phyloP scores from a whole-genome alignment of 257 asterid species.

The Fraxinus excelsior region DNA sequence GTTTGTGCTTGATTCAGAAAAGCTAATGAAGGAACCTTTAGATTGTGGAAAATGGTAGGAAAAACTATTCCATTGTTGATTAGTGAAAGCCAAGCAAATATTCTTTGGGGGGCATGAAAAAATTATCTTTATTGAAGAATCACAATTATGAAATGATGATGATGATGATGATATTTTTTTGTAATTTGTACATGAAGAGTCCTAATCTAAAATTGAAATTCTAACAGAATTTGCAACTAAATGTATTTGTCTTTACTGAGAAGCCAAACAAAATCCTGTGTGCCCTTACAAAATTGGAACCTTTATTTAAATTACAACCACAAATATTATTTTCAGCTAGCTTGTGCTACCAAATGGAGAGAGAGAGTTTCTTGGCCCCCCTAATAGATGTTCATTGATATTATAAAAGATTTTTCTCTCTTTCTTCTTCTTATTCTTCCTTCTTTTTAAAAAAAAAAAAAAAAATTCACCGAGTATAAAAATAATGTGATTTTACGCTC shows the following conservation, averaged over 20 bases:
- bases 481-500: too few species aligned
- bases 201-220: constrained; percentile 43
- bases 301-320: constrained; percentile 33
- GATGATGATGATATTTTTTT: constrained; percentile 11
- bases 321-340: constrained; percentile 31
- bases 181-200: constrained; percentile 42
- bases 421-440: too few species aligned
- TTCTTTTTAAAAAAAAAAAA: too few species aligned
- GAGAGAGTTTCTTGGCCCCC: neutral
- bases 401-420: neutral
- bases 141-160: constrained; percentile 39
- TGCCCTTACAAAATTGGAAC: constrained; percentile 36
- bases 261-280: constrained; percentile 29
- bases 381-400: too few species aligned
- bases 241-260: constrained; percentile 28
- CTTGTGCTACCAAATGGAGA: constrained; percentile 20
- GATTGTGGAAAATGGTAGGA: constrained; percentile 28
- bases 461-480: too few species aligned
- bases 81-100: constrained; percentile 29
- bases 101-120: constrained; percentile 19
- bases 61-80: constrained; percentile 36
- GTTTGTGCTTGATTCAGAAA: neutral
- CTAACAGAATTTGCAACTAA: constrained; percentile 38
- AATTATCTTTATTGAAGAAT: constrained; percentile 40
- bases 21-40: constrained; percentile 18